Evolutionary conservation across 2,329 filamentous ascomycete species (phyloP).

Genomic region (Penicillium oxalicum): DNA sequence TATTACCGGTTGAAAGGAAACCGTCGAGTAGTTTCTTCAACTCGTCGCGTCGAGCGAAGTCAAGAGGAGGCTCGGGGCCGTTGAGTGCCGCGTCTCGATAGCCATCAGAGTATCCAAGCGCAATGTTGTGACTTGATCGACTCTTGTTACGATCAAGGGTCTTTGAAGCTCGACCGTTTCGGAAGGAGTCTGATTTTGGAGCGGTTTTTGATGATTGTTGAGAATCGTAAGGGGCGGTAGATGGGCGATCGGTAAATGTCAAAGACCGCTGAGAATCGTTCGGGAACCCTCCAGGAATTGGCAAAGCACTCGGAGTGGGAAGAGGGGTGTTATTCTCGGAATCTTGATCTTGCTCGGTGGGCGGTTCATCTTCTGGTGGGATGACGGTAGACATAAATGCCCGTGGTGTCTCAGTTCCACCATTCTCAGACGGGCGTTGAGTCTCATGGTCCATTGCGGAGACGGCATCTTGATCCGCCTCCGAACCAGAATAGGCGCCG

Average conservation of each 20-base stretch:
- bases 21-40: conserved; percentile 35
- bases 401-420: conserved; percentile 31
- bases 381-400: conserved; percentile 20
- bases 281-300: conserved; percentile 40
- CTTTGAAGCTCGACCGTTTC: conserved; percentile 16
- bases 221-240: conserved; percentile 27
- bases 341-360: conserved; percentile 7
- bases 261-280: conserved; percentile 33
- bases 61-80: conserved; percentile 11
- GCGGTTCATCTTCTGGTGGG: conserved; percentile 11
- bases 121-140: conserved; percentile 28
- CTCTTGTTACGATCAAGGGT: conserved; percentile 32
- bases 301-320: conserved; percentile 38
- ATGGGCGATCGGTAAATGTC: conserved; percentile 24
- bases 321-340: conserved; percentile 42
- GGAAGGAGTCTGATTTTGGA: conserved; percentile 12
- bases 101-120: conserved; percentile 15
- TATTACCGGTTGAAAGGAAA: conserved; percentile 26
- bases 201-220: conserved; percentile 17
- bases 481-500: conserved; percentile 32
- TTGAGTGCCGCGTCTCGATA: conserved; percentile 9
- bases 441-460: conserved; percentile 26
- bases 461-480: conserved; percentile 25
- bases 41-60: conserved; percentile 25
- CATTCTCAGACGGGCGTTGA: conserved; percentile 15